These are phyloP conservation scores for Poterioochromonas sp. DNA, from an alignment of 352 stramenopile species.

Conservation along the genomic window DNA sequence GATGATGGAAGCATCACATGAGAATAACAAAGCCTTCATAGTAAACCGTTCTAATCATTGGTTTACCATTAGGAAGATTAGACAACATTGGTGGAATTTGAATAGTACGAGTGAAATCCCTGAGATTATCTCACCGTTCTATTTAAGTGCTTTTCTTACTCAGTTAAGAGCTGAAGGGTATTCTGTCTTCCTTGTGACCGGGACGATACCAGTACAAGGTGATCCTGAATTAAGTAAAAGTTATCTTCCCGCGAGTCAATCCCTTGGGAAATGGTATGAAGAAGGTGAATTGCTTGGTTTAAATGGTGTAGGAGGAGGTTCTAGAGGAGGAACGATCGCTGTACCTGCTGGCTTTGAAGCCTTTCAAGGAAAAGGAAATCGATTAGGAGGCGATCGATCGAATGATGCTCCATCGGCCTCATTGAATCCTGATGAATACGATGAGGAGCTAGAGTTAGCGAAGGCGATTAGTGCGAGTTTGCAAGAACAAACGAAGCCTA, in stretches of 20 bases:
- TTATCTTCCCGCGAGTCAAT: background rate
- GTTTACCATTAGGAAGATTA: conserved; percentile 45
- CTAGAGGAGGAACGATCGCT: background rate
- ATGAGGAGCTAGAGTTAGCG: background rate
- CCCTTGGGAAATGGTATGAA: background rate
- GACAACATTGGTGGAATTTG: conserved; percentile 38
- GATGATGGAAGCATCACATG: conserved; percentile 19
- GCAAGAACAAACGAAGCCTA: background rate
- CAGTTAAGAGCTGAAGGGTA: conserved; percentile 32
- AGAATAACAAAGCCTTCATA: conserved; percentile 39
- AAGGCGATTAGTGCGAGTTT: background rate
- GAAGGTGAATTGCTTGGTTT: background rate
- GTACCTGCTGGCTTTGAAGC: background rate
- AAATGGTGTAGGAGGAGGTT: background rate
- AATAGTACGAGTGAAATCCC: conserved; percentile 39
- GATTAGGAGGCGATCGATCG: background rate
- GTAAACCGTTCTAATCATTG: conserved; percentile 43
- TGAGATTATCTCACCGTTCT: conserved; percentile 40
- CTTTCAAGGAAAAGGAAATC: background rate
- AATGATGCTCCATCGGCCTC: background rate
- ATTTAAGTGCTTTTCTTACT: conserved; percentile 38
- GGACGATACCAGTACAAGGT: background rate
- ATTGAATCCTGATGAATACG: background rate
- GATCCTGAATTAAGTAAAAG: background rate
- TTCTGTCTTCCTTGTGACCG: background rate